phyloP scores from a whole-genome alignment of 768 basidiomycete genomes.

The Solioccasus polychromus region DNA sequence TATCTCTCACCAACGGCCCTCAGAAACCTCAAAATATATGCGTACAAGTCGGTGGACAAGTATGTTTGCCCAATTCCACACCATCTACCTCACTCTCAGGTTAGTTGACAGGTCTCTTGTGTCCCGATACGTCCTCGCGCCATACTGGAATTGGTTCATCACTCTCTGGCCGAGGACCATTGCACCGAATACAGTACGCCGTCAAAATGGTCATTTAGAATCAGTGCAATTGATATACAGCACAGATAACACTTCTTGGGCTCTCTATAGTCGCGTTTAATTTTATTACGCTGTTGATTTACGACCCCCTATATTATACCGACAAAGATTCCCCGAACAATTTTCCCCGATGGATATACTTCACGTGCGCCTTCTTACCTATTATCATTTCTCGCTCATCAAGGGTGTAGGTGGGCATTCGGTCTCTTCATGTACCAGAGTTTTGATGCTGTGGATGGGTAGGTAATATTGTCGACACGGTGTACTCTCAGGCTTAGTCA shows the following conservation, averaged over 20 bases:
- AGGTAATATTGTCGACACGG: background rate
- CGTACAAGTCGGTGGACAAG: slow-evolving; percentile 83
- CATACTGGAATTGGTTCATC: slow-evolving; percentile 92
- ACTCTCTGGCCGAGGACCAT: slow-evolving; percentile 81
- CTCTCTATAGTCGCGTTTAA: slow-evolving; percentile 80
- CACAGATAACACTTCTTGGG: slow-evolving; percentile 88
- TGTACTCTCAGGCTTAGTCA: slow-evolving; percentile 1
- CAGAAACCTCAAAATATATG: slow-evolving; percentile 71
- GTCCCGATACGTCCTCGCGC: slow-evolving; percentile 73
- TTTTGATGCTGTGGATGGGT: slow-evolving; percentile 90
- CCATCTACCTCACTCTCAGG: slow-evolving; percentile 3
- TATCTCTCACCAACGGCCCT: slow-evolving; percentile 68
- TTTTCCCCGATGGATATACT: slow-evolving; percentile 86
- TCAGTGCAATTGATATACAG: background rate
- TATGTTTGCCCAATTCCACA: slow-evolving; percentile 32
- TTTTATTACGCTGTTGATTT: slow-evolving; percentile 77
- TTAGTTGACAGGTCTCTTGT: slow-evolving; percentile 57
- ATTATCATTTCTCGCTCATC: background rate
- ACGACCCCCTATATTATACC: slow-evolving; percentile 74
- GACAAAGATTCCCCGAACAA: slow-evolving; percentile 59
- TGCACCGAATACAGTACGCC: slow-evolving; percentile 84
- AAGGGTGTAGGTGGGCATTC: slow-evolving; percentile 64
- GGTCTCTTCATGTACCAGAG: slow-evolving; percentile 92
- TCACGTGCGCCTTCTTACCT: slow-evolving; percentile 57
- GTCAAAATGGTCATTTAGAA: background rate